phyloP scores from a whole-genome alignment of 2,329 filamentous ascomycete species.

The Fusarium veterinarium region DNA sequence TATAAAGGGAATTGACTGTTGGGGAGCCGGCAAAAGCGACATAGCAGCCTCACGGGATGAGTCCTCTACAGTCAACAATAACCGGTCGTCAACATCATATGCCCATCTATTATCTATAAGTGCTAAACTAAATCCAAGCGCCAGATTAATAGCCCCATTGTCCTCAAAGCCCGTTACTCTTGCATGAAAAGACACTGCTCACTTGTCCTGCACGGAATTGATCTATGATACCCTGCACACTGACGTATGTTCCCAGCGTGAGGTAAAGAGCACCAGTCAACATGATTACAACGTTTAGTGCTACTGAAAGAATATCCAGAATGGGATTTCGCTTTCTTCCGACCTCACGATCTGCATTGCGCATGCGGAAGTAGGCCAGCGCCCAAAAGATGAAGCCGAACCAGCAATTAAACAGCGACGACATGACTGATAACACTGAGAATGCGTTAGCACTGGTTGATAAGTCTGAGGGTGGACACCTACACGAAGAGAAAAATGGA shows the following conservation, averaged over 20 bases:
- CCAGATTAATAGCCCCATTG: fast-evolving
- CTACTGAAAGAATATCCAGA: conserved; percentile 64
- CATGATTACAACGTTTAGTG: conserved; percentile 79
- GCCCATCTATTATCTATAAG: background rate
- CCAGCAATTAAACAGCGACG: conserved; percentile 89
- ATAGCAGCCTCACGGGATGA: background rate
- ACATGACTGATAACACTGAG: conserved; percentile 75
- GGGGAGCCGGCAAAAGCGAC: too few relatives aligned
- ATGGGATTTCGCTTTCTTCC: conserved; percentile 62
- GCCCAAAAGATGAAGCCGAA: conserved; percentile 98
- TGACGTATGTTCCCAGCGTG: conserved; percentile 82
- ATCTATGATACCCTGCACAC: conserved; percentile 78
- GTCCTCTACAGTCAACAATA: background rate
- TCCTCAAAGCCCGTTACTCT: conserved; percentile 70
- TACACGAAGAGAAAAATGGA: conserved; percentile 85
- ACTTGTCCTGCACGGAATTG: conserved; percentile 75
- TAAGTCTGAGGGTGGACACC: conserved; percentile 34
- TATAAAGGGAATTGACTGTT: background rate
- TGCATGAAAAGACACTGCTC: conserved; percentile 79
- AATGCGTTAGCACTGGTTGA: background rate
- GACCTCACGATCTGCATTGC: conserved; percentile 68
- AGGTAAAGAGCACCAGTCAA: conserved; percentile 81
- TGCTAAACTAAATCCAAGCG: background rate
- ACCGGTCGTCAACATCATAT: background rate
- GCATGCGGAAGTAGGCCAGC: conserved; percentile 81